phyloP scores from a whole-genome alignment of 2,329 filamentous ascomycete species.

The Aureobasidium sp. region DNA sequence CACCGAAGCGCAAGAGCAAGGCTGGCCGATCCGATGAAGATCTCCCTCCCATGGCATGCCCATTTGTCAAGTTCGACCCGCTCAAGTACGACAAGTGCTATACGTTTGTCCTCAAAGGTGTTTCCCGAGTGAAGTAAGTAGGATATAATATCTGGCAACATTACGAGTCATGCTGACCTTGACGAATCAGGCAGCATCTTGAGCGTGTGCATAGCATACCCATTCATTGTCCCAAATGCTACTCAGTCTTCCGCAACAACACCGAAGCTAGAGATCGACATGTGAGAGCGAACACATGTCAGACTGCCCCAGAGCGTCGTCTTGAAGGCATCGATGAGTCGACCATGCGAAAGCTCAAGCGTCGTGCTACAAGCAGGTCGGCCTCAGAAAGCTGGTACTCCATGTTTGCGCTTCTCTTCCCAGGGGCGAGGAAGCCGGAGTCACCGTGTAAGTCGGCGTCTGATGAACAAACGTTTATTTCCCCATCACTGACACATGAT shows the following conservation, averaged over 20 bases:
- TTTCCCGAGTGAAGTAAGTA: slow-evolving; percentile 10
- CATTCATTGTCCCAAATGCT: slow-evolving; percentile 6
- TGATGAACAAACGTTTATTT: too few species aligned
- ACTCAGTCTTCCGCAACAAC: slow-evolving; percentile 3
- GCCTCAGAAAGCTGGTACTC: slow-evolving; percentile 5
- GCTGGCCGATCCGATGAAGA: not conserved
- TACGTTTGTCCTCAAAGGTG: not conserved
- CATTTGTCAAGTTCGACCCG: slow-evolving; percentile 7
- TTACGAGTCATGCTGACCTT: not conserved
- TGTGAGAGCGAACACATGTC: not conserved
- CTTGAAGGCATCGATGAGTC: not conserved
- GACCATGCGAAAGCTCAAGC: slow-evolving; percentile 2
- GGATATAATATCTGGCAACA: not conserved
- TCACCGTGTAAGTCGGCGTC: not conserved
- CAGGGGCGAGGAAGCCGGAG: not conserved
- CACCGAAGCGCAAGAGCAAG: not conserved
- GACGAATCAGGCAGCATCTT: not conserved
- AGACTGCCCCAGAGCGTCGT: not conserved
- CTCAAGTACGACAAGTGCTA: slow-evolving; percentile 11
- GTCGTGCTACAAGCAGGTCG: not conserved
- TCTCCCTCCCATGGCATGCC: not conserved
- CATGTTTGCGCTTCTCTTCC: slow-evolving; percentile 1
- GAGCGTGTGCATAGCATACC: slow-evolving; percentile 9
- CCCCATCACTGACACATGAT: not conserved
- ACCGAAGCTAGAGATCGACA: not conserved